These are phyloP conservation scores for Cryptosporidium canis DNA, from an alignment of 169 alveolate species.

Conservation along the genomic window DNA sequence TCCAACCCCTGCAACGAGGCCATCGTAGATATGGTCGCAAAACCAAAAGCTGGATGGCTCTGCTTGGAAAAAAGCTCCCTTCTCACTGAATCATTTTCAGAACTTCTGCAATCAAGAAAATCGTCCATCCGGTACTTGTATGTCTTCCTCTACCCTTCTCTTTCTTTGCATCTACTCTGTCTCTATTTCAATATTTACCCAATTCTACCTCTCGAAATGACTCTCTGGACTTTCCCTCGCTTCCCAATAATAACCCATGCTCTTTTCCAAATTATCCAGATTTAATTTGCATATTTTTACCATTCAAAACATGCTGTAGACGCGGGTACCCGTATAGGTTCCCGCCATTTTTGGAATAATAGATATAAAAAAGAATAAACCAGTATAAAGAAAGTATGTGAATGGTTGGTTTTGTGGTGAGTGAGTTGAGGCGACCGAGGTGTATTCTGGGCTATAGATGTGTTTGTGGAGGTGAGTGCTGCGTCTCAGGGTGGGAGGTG, in stretches of 20 bases:
- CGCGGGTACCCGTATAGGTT: not conserved
- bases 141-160: not conserved
- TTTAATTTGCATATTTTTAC: not conserved
- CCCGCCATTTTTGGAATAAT: not conserved
- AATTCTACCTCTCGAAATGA: not conserved
- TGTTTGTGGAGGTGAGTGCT: not conserved
- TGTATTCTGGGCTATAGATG: not conserved
- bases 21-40: constrained; percentile 41
- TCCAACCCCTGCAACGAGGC: constrained; percentile 41
- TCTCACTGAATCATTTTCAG: not conserved
- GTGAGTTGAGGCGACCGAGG: not conserved
- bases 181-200: not conserved
- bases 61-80: not conserved
- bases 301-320: not conserved
- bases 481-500: not conserved
- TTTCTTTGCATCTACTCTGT: not conserved
- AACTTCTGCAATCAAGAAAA: not conserved
- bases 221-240: not conserved
- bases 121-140: constrained; percentile 7
- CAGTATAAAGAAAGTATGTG: not conserved
- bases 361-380: not conserved
- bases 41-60: not conserved
- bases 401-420: not conserved
- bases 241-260: not conserved
- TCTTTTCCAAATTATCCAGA: constrained; percentile 7